These are phyloP conservation scores for Aspergillus melleus DNA, from an alignment of 2,329 filamentous ascomycete species.

Conservation along the genomic window DNA sequence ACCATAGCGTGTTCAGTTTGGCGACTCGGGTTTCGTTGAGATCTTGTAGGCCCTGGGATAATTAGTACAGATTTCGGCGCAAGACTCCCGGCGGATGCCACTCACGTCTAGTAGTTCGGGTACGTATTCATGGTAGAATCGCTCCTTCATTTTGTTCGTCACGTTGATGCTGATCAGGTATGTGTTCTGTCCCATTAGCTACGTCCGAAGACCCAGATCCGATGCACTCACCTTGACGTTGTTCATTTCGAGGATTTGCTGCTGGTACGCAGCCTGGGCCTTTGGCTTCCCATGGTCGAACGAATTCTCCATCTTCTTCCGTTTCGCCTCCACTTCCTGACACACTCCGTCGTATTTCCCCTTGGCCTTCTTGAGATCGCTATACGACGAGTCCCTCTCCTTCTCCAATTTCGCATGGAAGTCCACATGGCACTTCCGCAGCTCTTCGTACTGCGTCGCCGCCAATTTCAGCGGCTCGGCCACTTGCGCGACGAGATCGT, in stretches of 20 bases:
- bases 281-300: constrained; percentile 85
- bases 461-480: constrained; percentile 83
- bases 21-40: constrained; percentile 84
- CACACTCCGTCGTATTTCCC: constrained; percentile 89
- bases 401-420: constrained; percentile 86
- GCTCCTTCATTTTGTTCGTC: constrained; percentile 95
- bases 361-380: constrained; percentile 86
- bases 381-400: constrained; percentile 81
- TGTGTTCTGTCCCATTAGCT: constrained; percentile 64
- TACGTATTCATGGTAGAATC: constrained; percentile 95
- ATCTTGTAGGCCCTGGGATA: constrained; percentile 72
- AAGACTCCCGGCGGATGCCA: background rate
- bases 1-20: constrained; percentile 85
- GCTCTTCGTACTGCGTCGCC: constrained; percentile 76
- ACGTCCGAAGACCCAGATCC: background rate
- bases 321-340: constrained; percentile 89
- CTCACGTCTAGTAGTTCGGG: constrained; percentile 86
- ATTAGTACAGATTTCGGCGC: background rate
- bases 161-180: constrained; percentile 96
- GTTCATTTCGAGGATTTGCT: constrained; percentile 92
- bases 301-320: constrained; percentile 93
- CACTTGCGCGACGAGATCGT: constrained; percentile 74
- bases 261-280: constrained; percentile 86
- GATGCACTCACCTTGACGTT: constrained; percentile 68
- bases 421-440: constrained; percentile 87